These are phyloP conservation scores for Pythium rhizo-oryzae DNA, from an alignment of 352 stramenopile genomes.

Conservation along the genomic window DNA sequence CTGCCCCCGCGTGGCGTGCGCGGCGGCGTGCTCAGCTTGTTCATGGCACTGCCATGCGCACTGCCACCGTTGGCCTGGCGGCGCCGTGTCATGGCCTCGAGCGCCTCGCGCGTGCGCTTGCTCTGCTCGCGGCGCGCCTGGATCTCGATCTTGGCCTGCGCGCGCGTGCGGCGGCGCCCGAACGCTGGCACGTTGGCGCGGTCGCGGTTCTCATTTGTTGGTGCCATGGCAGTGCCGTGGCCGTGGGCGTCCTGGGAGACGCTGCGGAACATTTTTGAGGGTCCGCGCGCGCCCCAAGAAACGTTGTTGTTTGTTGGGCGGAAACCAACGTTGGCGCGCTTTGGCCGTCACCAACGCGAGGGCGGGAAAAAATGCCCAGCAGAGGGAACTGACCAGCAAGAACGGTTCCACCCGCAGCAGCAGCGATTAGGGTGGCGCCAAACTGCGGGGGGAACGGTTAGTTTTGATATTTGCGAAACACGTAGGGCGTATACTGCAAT, in stretches of 20 bases:
- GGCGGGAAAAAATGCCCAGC: too few species aligned
- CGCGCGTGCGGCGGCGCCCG: conserved; percentile 36
- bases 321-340: background rate
- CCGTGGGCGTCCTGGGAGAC: conserved; percentile 20
- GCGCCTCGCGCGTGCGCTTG: conserved; percentile 34
- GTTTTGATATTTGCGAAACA: too few species aligned
- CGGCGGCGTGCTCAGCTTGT: conserved; percentile 3
- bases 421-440: conserved; percentile 13
- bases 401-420: background rate
- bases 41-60: too few species aligned
- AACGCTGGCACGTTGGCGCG: background rate
- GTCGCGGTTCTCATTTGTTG: background rate
- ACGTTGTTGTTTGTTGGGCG: too few species aligned
- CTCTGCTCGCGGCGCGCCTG: conserved; percentile 31
- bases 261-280: conserved; percentile 23
- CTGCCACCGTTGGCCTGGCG: background rate
- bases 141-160: conserved; percentile 33
- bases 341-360: too few species aligned
- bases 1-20: conserved; percentile 2
- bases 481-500: background rate
- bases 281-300: background rate
- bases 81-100: conserved; percentile 25
- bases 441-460: too few species aligned
- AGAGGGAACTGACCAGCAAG: background rate
- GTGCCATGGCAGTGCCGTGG: background rate